A percentile compares a stretch with the other conserved stretches of the same genome.
phyloP scores from a whole-genome alignment of 306 rosid genomes.

The Castanopsis chinensis region DNA sequence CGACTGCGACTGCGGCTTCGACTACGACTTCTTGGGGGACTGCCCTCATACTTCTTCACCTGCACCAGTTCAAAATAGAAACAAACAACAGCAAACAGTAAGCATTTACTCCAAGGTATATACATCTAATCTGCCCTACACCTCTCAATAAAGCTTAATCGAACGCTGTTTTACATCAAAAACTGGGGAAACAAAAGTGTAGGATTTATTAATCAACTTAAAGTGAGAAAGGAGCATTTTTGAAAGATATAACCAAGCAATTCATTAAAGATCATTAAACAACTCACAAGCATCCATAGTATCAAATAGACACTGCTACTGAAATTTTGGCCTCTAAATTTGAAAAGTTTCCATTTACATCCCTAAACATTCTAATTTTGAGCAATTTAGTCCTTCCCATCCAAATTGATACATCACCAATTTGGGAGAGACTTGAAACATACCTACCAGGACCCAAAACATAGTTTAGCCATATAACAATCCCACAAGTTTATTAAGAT shows the following conservation, averaged over 20 bases:
- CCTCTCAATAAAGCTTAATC: conserved; percentile 8
- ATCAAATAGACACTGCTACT: neutral
- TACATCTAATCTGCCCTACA: neutral
- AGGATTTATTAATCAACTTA: neutral
- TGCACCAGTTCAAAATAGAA: conserved; percentile 21
- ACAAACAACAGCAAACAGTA: conserved; percentile 10
- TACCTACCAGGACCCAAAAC: neutral
- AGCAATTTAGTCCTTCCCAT: neutral
- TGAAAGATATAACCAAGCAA: neutral
- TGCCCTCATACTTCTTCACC: conserved; percentile 76
- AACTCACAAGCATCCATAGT: neutral
- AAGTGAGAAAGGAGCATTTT: neutral
- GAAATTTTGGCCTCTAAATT: neutral
- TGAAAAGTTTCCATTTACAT: neutral
- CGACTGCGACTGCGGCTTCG: conserved; percentile 50
- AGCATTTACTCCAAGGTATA: neutral
- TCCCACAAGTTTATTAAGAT: neutral
- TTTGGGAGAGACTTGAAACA: neutral
- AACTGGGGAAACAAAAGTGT: no score
- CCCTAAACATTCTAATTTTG: neutral
- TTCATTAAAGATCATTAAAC: neutral
- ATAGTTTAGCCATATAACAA: neutral
- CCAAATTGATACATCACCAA: neutral
- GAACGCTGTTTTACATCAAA: neutral
- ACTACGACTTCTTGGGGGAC: conserved; percentile 82